These are phyloP conservation scores for Kwoniella dendrophila DNA, from an alignment of 768 basidiomycete species.

Conservation along the genomic window DNA sequence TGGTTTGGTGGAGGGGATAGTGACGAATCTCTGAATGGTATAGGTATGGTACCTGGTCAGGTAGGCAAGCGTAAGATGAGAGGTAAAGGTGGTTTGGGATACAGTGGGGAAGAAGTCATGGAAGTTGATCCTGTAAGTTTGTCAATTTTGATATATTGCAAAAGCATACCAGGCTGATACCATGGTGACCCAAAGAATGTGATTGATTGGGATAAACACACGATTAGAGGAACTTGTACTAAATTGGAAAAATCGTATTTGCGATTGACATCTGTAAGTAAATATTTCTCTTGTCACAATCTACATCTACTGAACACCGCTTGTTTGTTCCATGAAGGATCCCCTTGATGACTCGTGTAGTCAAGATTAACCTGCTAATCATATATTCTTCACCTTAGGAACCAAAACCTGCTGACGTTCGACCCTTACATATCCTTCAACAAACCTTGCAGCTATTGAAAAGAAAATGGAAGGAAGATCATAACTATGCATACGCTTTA, in stretches of 20 bases:
- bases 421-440: constrained; percentile 80
- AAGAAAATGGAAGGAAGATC: constrained; percentile 78
- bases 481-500: constrained; percentile 76
- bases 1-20: constrained; percentile 38
- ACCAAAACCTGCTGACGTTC: constrained; percentile 90
- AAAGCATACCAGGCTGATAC: not conserved
- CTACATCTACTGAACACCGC: too few species aligned
- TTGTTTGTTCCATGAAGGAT: too few species aligned
- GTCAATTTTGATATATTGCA: not conserved
- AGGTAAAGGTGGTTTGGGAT: constrained; percentile 45
- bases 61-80: constrained; percentile 46
- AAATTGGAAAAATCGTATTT: constrained; percentile 96
- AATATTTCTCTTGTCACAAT: not conserved
- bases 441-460: constrained; percentile 85
- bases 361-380: too few species aligned
- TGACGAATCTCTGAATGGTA: constrained; percentile 3
- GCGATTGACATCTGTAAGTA: constrained; percentile 77
- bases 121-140: constrained; percentile 55
- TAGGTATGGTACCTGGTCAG: constrained; percentile 37
- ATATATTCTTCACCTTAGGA: constrained; percentile 62
- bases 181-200: constrained; percentile 68
- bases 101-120: constrained; percentile 46
- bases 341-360: too few species aligned
- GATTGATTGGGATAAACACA: constrained; percentile 92
- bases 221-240: constrained; percentile 87